phyloP scores from a whole-genome alignment of 352 stramenopile genomes.

The Pythium rhizo-oryzae region DNA sequence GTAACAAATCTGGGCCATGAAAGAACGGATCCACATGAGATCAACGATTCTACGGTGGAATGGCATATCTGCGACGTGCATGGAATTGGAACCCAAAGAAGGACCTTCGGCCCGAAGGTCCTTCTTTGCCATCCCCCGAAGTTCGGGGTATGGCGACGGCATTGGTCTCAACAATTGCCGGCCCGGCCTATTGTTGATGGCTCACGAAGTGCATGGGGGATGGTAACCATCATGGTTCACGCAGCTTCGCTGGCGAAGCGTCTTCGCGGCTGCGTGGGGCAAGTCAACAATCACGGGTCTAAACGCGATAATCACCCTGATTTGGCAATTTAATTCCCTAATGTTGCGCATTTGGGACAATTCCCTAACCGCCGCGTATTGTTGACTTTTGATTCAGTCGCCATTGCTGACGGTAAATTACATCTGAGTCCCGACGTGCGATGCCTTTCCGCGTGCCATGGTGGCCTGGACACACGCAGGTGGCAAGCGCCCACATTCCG shows the following conservation, averaged over 20 bases:
- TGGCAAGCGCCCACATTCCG: not conserved
- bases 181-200: slow-evolving; percentile 17
- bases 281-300: slow-evolving; percentile 1
- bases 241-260: not conserved
- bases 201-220: not conserved
- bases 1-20: not conserved
- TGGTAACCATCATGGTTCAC: too few species aligned
- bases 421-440: slow-evolving; percentile 21
- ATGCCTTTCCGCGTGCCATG: slow-evolving; percentile 15
- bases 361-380: slow-evolving; percentile 12
- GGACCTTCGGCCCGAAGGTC: too few species aligned
- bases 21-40: not conserved
- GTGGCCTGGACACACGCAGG: not conserved
- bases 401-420: slow-evolving; percentile 14
- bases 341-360: not conserved
- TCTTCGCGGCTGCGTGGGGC: not conserved
- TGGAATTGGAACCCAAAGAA: too few species aligned
- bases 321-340: not conserved
- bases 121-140: too few species aligned
- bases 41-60: not conserved
- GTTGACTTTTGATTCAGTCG: slow-evolving; percentile 20
- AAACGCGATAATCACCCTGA: too few species aligned
- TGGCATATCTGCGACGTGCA: too few species aligned
- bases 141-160: not conserved
- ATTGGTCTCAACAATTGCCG: slow-evolving; percentile 13